A percentile compares a stretch with the other conserved stretches of the same genome.
These are phyloP conservation scores for Bremia lactucae DNA, from an alignment of 352 stramenopile genomes.

Conservation along the genomic window DNA sequence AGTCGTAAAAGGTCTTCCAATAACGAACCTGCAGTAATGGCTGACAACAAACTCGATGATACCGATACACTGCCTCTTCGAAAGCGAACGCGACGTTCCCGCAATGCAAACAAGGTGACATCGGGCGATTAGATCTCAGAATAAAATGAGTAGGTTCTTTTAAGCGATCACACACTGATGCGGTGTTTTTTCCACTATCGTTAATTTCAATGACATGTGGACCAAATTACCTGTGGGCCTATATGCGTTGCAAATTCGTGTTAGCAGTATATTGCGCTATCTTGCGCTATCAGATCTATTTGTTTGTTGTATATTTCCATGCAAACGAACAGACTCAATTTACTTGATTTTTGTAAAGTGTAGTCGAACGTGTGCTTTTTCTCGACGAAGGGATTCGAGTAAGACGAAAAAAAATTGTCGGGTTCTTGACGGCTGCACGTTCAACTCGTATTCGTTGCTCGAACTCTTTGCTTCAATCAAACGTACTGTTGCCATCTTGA, in stretches of 20 bases:
- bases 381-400: too few species aligned
- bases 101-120: constrained; percentile 2
- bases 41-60: constrained; percentile 1
- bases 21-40: constrained; percentile 7
- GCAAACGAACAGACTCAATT: too few species aligned
- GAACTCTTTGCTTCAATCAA: too few species aligned
- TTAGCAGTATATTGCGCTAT: constrained; percentile 77
- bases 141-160: too few species aligned
- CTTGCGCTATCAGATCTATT: constrained; percentile 88
- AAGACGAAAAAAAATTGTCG: too few species aligned
- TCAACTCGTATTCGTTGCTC: too few species aligned
- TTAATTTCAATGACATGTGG: constrained; percentile 79
- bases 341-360: too few species aligned
- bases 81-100: constrained; percentile 10
- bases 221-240: constrained; percentile 80
- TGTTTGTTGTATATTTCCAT: constrained; percentile 97
- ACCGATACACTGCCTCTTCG: not conserved
- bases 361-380: too few species aligned
- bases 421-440: too few species aligned
- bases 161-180: too few species aligned
- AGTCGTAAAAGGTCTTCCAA: constrained; percentile 5
- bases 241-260: constrained; percentile 78
- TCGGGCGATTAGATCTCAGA: too few species aligned
- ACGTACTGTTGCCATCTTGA: constrained; percentile 78
- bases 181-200: constrained; percentile 80